Conservation (phyloP, 1,284 basidiomycete species). For the Inonotus hispidus region DNA sequence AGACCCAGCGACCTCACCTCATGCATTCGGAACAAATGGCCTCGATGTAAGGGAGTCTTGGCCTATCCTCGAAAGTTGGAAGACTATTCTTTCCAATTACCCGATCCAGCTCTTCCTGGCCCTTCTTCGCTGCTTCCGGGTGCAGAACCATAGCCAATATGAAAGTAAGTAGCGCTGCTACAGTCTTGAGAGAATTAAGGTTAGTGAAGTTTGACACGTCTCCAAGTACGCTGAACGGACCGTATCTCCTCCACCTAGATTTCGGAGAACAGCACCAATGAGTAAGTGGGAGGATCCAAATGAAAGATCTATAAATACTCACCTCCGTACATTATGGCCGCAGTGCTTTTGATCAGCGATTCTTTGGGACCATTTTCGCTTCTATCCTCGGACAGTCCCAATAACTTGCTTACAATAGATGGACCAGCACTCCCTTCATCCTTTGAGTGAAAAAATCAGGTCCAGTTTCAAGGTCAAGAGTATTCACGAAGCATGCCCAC, state of each 20-base stretch:
- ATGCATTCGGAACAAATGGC: constrained; percentile 23
- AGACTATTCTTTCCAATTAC: constrained; percentile 22
- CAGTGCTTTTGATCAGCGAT: no score
- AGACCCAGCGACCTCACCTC: neutral
- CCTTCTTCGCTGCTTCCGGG: neutral
- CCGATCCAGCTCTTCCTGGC: constrained; percentile 21
- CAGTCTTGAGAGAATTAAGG: neutral
- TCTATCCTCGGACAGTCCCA: neutral
- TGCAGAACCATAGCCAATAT: neutral
- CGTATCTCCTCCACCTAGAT: neutral
- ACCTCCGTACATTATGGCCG: constrained; percentile 3
- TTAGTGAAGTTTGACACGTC: neutral
- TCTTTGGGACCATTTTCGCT: no score
- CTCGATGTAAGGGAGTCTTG: constrained; percentile 23
- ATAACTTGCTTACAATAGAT: constrained; percentile 14
- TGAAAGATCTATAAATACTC: neutral
- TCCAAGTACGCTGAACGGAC: neutral
- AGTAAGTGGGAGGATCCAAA: neutral
- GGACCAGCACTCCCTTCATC: constrained; percentile 9
- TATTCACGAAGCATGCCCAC: neutral
- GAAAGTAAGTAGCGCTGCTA: constrained; percentile 1
- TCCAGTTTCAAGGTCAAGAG: neutral
- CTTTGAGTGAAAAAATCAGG: neutral
- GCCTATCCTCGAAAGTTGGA: constrained; percentile 22
- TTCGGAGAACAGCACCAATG: neutral